These are phyloP conservation scores for Wallemia mellicola DNA, from an alignment of 1,284 basidiomycete species.

Conservation along the genomic window DNA sequence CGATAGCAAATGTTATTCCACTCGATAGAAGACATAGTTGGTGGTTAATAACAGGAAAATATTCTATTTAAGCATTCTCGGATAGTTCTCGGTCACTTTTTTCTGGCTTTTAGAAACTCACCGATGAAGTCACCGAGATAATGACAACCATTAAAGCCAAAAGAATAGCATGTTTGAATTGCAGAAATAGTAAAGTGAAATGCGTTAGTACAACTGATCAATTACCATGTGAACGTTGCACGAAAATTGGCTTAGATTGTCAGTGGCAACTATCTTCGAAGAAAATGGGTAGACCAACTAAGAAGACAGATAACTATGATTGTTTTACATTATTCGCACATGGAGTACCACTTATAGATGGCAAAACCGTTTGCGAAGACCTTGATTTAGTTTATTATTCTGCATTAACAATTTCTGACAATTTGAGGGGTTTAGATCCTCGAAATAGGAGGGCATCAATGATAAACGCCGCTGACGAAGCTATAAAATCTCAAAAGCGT, in stretches of 20 bases:
- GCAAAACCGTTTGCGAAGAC: background rate
- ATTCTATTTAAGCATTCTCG: background rate
- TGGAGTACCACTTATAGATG: background rate
- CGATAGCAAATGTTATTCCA: background rate
- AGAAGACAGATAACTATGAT: background rate
- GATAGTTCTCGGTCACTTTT: background rate
- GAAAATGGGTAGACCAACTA: background rate
- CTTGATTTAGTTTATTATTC: background rate
- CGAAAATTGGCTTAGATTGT: background rate
- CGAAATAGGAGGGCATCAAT: background rate
- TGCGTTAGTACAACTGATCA: background rate
- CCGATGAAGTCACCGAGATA: background rate
- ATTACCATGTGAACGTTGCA: background rate
- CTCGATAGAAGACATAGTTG: background rate
- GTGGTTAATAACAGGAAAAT: no score
- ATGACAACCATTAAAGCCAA: no score
- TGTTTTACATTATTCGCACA: background rate
- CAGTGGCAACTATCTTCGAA: background rate
- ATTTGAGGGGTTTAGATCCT: background rate
- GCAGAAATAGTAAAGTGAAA: background rate
- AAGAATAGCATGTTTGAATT: background rate
- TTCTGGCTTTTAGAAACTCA: no score
- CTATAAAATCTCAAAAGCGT: background rate
- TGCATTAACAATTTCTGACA: background rate
- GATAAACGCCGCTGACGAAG: background rate